phyloP scores from a whole-genome alignment of 108 stramenopile genomes.

The Cyclotella sp. region DNA sequence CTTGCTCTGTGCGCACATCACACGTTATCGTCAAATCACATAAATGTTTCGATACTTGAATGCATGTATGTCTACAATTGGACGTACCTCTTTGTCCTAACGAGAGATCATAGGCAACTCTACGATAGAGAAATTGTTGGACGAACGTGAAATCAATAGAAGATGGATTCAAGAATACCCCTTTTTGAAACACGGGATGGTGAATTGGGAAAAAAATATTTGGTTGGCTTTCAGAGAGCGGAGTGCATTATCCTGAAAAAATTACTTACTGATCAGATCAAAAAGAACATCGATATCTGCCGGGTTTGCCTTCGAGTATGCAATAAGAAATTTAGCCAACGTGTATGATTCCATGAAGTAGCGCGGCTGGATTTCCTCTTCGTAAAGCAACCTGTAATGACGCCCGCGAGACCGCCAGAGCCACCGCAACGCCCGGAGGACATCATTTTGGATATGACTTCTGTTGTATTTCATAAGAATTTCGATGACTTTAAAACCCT shows the following conservation, averaged over 20 bases:
- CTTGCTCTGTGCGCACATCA: conserved; percentile 13
- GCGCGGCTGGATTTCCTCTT: conserved; percentile 76
- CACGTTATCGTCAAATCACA: neutral
- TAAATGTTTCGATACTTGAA: neutral
- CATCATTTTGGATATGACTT: conserved; percentile 78
- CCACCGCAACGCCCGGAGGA: conserved; percentile 82
- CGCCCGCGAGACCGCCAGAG: conserved; percentile 88
- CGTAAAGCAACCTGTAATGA: conserved; percentile 80
- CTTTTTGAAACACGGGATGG: neutral
- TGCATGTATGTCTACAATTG: neutral
- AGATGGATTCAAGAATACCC: conserved; percentile 74
- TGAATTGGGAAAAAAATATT: neutral
- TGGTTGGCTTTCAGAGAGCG: neutral
- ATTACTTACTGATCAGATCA: conserved; percentile 67
- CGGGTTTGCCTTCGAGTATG: conserved; percentile 66
- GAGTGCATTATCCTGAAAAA: neutral
- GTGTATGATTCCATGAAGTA: conserved; percentile 76
- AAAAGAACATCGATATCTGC: conserved; percentile 84
- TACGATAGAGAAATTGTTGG: conserved; percentile 50
- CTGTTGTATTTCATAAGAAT: conserved; percentile 60
- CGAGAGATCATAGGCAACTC: conserved; percentile 53
- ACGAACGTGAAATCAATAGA: conserved; percentile 81
- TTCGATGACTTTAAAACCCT: conserved; percentile 74
- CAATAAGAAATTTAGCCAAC: conserved; percentile 74
- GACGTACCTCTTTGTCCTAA: conserved; percentile 46